These are phyloP conservation scores for Silene noctiflora DNA, from an alignment of 179 eudicot genomes.

Conservation along the genomic window DNA sequence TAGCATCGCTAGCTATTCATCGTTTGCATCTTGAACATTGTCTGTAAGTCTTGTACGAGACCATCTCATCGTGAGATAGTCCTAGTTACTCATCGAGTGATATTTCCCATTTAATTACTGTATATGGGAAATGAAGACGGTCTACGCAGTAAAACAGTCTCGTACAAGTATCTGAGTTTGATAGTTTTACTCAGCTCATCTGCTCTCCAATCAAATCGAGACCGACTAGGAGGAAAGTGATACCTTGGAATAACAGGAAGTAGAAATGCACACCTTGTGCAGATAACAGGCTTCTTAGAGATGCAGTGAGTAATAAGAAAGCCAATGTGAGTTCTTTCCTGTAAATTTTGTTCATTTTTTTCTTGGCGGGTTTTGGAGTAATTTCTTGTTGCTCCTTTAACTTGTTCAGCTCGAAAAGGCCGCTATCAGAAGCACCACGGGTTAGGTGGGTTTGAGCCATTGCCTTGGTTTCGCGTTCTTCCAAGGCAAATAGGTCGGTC, in stretches of 20 bases:
- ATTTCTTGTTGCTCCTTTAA: slow-evolving; percentile 49
- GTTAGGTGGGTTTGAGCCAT: slow-evolving; percentile 30
- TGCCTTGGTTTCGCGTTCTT: slow-evolving; percentile 51
- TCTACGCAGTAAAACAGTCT: background rate
- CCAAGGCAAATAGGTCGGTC: slow-evolving; percentile 55
- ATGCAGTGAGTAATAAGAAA: slow-evolving; percentile 66
- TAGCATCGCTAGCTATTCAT: slow-evolving; percentile 10
- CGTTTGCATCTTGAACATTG: too few relatives aligned
- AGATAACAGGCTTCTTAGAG: slow-evolving; percentile 77
- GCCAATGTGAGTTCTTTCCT: slow-evolving; percentile 79
- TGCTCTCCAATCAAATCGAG: slow-evolving; percentile 88
- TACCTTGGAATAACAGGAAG: slow-evolving; percentile 79
- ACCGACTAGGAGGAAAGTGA: slow-evolving; percentile 76
- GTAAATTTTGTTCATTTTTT: slow-evolving; percentile 64
- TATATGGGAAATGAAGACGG: background rate
- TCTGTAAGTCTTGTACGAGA: background rate
- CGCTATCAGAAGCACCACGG: slow-evolving; percentile 67
- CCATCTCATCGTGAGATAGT: background rate
- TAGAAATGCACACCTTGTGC: slow-evolving; percentile 93
- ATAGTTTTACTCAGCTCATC: slow-evolving; percentile 42
- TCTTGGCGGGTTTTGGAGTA: slow-evolving; percentile 28
- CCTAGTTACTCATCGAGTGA: background rate
- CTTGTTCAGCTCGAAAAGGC: slow-evolving; percentile 61
- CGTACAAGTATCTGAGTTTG: background rate
- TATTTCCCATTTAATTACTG: background rate